Percentiles rank a stretch among this genome's conserved stretches.
Conservation (phyloP, 768 basidiomycete genomes). For the Rhodotorula taiwanensis region DNA sequence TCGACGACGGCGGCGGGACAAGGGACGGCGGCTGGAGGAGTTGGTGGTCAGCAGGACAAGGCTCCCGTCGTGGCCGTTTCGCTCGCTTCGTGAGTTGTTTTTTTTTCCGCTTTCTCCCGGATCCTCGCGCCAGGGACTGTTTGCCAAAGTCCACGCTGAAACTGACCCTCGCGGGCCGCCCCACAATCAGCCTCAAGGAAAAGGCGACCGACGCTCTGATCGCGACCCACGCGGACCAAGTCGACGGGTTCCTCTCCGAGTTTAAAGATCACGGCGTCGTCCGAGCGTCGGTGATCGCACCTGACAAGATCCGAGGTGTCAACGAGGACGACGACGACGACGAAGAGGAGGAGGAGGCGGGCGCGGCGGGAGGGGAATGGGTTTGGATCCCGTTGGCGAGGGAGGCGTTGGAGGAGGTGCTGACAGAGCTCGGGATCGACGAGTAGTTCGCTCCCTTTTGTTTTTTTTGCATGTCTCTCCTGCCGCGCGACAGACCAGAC, state of each 20-base stretch:
- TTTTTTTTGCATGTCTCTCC: too few relatives aligned
- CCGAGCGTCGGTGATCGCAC: constrained; percentile 47
- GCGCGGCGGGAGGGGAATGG: constrained; percentile 49
- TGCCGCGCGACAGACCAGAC: too few relatives aligned
- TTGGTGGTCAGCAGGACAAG: constrained; percentile 25
- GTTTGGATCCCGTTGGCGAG: constrained; percentile 83
- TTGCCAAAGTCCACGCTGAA: too few relatives aligned
- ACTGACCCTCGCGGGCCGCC: too few relatives aligned
- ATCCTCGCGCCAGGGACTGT: too few relatives aligned
- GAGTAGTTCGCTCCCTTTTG: too few relatives aligned
- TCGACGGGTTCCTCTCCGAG: constrained; percentile 75
- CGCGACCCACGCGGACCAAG: constrained; percentile 76
- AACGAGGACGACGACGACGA: constrained; percentile 42
- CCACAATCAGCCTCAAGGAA: constrained; percentile 63
- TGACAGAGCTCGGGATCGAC: constrained; percentile 41
- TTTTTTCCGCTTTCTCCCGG: background rate
- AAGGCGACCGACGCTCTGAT: constrained; percentile 74
- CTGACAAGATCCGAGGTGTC: constrained; percentile 47
- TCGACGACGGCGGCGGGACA: too few relatives aligned
- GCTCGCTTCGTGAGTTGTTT: constrained; percentile 25
- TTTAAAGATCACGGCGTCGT: constrained; percentile 86
- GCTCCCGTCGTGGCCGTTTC: constrained; percentile 47
- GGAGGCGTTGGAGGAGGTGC: constrained; percentile 55
- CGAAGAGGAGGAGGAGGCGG: constrained; percentile 41
- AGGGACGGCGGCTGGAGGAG: background rate